A percentile compares a stretch with the other conserved stretches of the same genome.
phyloP scores from a whole-genome alignment of 2,329 filamentous ascomycete species.

The Trichoderma pleuroti region DNA sequence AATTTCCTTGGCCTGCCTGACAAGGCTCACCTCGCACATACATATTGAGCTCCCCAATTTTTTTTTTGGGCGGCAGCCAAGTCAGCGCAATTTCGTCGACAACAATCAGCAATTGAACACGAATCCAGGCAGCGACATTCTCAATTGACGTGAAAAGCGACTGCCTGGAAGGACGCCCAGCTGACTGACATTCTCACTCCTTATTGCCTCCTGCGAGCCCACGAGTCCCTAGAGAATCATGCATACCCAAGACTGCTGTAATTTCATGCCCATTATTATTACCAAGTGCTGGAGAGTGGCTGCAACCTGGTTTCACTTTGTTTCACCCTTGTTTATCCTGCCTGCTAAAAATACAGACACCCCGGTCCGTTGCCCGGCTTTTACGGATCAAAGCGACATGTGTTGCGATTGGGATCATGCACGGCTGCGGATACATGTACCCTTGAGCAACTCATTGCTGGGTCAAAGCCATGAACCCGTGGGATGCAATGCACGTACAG shows the following conservation, averaged over 20 bases:
- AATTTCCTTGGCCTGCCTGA: neutral
- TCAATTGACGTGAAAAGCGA: neutral
- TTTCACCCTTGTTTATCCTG: neutral
- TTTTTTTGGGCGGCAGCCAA: neutral
- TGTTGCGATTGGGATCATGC: conserved; percentile 7
- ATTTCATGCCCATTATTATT: neutral
- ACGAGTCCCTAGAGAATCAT: neutral
- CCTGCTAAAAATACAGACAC: conserved; percentile 7
- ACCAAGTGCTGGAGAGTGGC: neutral
- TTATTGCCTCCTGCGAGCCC: neutral
- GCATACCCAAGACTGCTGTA: neutral
- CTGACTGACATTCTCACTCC: neutral
- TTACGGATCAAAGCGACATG: neutral
- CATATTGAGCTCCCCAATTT: neutral
- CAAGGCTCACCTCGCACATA: neutral
- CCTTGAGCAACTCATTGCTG: neutral
- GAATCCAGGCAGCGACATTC: neutral
- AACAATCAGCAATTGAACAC: neutral
- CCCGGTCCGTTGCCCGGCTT: conserved; percentile 1
- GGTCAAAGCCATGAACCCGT: neutral
- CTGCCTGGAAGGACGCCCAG: neutral
- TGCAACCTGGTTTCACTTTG: neutral
- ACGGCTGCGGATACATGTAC: neutral
- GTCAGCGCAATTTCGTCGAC: neutral
- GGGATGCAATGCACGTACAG: neutral